Evolutionary conservation across 2,329 filamentous ascomycete species (phyloP).

Genomic region (Plectosphaerella cucumerina): DNA sequence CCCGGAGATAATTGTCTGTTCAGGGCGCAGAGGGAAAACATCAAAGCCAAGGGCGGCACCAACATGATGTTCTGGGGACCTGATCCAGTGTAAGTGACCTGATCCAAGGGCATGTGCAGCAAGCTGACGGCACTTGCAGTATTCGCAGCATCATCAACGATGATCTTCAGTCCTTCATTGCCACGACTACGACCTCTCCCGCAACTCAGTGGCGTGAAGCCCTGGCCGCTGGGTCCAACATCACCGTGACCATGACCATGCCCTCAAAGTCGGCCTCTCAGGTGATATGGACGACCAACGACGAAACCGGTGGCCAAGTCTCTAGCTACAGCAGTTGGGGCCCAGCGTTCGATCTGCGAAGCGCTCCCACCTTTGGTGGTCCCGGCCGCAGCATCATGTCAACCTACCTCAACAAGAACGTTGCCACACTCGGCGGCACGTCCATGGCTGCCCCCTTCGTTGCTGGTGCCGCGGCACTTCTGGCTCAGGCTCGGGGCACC

Average conservation of each 20-base stretch:
- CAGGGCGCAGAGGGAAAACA: slow-evolving; percentile 26
- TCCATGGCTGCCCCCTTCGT: background rate
- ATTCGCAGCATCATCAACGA: background rate
- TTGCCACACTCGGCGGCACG: slow-evolving; percentile 35
- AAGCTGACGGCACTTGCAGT: background rate
- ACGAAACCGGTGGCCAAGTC: slow-evolving; percentile 46
- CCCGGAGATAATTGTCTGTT: slow-evolving; percentile 14
- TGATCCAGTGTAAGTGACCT: slow-evolving; percentile 17
- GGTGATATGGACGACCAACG: slow-evolving; percentile 18
- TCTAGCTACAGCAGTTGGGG: slow-evolving; percentile 56
- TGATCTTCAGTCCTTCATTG: background rate
- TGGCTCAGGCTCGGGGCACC: slow-evolving; percentile 46
- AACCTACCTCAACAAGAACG: slow-evolving; percentile 42
- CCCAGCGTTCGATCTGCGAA: slow-evolving; percentile 53
- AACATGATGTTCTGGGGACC: slow-evolving; percentile 22
- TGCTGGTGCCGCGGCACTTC: slow-evolving; percentile 40
- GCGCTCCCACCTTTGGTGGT: slow-evolving; percentile 52
- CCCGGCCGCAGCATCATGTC: slow-evolving; percentile 56
- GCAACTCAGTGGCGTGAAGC: background rate
- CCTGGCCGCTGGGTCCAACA: slow-evolving; percentile 4
- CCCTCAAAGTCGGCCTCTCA: slow-evolving; percentile 2
- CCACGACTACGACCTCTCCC: background rate
- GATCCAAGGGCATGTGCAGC: background rate
- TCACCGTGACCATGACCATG: slow-evolving; percentile 11
- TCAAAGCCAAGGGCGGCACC: slow-evolving; percentile 32